phyloP scores from a whole-genome alignment of 192 early-diverging fungal genomes.

The Anaeromyces robustus region DNA sequence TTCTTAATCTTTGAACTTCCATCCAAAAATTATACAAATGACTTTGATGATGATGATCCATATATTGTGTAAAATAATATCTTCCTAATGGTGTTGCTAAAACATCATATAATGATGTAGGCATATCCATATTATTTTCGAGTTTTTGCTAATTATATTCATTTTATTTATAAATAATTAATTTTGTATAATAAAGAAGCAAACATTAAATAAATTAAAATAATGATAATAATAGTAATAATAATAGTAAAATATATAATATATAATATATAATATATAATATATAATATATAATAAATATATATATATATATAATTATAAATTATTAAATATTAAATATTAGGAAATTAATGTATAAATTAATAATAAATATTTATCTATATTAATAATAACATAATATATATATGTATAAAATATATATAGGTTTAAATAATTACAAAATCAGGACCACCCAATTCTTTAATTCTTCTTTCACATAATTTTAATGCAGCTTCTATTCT shows the following conservation, averaged over 20 bases:
- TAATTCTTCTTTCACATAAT: constrained; percentile 55
- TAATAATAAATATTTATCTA: not conserved
- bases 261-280: too few relatives aligned
- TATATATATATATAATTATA: too few relatives aligned
- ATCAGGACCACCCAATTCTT: not conserved
- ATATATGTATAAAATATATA: not conserved
- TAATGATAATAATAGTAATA: too few relatives aligned
- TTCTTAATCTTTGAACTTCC: not conserved
- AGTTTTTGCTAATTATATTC: not conserved
- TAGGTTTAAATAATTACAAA: not conserved
- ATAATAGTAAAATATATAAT: too few relatives aligned
- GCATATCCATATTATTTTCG: not conserved
- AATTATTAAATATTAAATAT: too few relatives aligned
- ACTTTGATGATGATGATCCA: not conserved
- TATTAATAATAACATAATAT: not conserved
- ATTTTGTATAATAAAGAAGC: too few relatives aligned
- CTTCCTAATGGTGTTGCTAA: not conserved
- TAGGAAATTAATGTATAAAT: too few relatives aligned
- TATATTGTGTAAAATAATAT: not conserved
- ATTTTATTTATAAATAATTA: too few relatives aligned
- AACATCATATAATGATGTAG: not conserved
- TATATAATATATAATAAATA: too few relatives aligned
- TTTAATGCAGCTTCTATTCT: constrained; percentile 54
- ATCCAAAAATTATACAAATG: not conserved
- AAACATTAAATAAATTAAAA: too few relatives aligned